Evolutionary conservation across 495 filamentous ascomycete genomes (phyloP).

Genomic region (Hypoxylon crocopeplum): DNA sequence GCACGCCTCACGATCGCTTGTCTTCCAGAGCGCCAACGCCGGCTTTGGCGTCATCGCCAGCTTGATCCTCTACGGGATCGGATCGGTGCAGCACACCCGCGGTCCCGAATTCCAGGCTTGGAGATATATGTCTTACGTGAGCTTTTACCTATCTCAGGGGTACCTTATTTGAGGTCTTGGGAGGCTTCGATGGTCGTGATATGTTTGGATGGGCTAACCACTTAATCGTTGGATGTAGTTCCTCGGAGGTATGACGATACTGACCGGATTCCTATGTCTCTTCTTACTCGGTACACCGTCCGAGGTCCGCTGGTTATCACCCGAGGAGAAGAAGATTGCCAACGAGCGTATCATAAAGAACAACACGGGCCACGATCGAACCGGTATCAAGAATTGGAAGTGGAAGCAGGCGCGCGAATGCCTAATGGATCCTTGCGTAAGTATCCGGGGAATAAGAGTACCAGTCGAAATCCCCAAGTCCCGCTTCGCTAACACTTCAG

Average conservation of each 20-base stretch:
- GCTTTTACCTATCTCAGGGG: neutral
- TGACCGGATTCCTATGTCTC: slow-evolving; percentile 41
- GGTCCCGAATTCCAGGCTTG: slow-evolving; percentile 43
- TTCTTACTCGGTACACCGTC: slow-evolving; percentile 45
- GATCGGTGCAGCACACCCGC: slow-evolving; percentile 36
- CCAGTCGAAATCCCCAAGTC: too few relatives aligned
- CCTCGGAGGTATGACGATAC: slow-evolving; percentile 42
- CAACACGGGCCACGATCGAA: slow-evolving; percentile 43
- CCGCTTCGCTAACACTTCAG: slow-evolving; percentile 3
- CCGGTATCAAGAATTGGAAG: slow-evolving; percentile 43
- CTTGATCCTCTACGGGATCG: slow-evolving; percentile 48
- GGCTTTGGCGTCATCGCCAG: slow-evolving; percentile 49
- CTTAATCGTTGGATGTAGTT: slow-evolving; percentile 32
- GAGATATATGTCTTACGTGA: slow-evolving; percentile 47
- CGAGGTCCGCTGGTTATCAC: slow-evolving; percentile 44
- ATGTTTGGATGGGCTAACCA: neutral
- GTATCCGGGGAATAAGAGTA: neutral
- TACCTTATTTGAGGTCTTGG: too few relatives aligned
- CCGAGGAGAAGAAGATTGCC: slow-evolving; percentile 48
- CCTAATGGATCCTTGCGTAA: slow-evolving; percentile 41
- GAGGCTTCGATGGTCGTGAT: neutral
- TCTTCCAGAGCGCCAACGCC: slow-evolving; percentile 54
- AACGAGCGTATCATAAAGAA: slow-evolving; percentile 42
- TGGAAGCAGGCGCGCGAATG: slow-evolving; percentile 46
- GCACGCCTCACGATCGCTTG: slow-evolving; percentile 43